Percentiles rank a stretch among this genome's conserved stretches.
Conservation (phyloP, 352 stramenopile species). For the Phytophthora crassamura region DNA sequence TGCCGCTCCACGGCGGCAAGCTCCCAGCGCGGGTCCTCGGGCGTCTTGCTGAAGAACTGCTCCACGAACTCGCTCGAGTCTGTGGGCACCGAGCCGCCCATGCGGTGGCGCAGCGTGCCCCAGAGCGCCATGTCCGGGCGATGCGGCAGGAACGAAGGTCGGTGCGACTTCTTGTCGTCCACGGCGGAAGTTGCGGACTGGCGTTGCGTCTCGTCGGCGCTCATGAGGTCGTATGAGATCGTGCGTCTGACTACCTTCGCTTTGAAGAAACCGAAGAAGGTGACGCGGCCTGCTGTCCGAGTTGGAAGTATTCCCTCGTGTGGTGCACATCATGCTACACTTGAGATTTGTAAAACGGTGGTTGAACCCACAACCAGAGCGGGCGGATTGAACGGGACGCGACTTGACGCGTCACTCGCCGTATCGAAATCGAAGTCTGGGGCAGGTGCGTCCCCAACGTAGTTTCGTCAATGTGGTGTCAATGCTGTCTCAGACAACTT, state of each 20-base stretch:
- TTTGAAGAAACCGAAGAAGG: constrained; percentile 26
- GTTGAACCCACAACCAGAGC: constrained; percentile 12
- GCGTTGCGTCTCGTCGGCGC: constrained; percentile 8
- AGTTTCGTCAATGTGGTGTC: no score
- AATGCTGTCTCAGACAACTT: no score
- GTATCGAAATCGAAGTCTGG: neutral
- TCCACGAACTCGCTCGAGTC: constrained; percentile 82
- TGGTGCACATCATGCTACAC: neutral
- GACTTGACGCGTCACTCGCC: constrained; percentile 3
- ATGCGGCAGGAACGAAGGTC: constrained; percentile 24
- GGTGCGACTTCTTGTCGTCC: constrained; percentile 21
- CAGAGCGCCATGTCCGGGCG: constrained; percentile 73
- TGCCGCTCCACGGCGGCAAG: constrained; percentile 47
- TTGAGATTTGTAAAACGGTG: constrained; percentile 1
- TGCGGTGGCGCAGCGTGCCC: constrained; percentile 80
- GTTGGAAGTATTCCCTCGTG: neutral
- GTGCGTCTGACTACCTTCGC: constrained; percentile 21
- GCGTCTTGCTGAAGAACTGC: constrained; percentile 83
- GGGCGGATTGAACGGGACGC: neutral
- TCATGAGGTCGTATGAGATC: constrained; percentile 20
- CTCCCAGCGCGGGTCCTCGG: constrained; percentile 65
- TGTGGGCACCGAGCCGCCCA: constrained; percentile 60
- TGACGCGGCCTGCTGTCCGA: neutral
- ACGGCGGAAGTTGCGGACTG: constrained; percentile 28
- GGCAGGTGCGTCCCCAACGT: no score